These are phyloP conservation scores for Epichloe sibirici DNA, from an alignment of 2,329 filamentous ascomycete genomes.

Conservation along the genomic window DNA sequence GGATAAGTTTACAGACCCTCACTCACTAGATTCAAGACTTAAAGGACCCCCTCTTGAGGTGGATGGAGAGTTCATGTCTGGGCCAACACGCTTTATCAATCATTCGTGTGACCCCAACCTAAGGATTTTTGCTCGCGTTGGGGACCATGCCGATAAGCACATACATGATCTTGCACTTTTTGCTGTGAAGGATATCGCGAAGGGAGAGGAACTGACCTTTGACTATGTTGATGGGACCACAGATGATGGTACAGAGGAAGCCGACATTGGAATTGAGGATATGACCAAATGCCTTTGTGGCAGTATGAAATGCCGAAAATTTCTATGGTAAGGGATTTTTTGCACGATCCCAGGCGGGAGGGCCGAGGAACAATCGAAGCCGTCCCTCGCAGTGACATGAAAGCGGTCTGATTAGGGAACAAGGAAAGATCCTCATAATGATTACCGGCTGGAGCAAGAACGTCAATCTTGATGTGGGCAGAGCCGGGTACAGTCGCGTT, in stretches of 20 bases:
- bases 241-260: constrained; percentile 32
- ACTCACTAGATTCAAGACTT: constrained; percentile 43
- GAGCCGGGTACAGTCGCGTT: not conserved
- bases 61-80: constrained; percentile 65
- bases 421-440: too few relatives aligned
- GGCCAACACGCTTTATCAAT: constrained; percentile 72
- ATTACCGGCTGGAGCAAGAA: too few relatives aligned
- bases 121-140: constrained; percentile 66
- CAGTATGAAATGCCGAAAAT: constrained; percentile 53
- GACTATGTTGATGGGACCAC: constrained; percentile 62
- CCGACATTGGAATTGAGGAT: constrained; percentile 28
- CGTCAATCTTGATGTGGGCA: not conserved
- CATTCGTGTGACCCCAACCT: constrained; percentile 72
- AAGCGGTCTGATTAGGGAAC: too few relatives aligned
- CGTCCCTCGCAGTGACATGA: too few relatives aligned
- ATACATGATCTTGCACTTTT: constrained; percentile 71
- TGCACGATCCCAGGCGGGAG: not conserved
- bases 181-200: constrained; percentile 51
- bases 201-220: constrained; percentile 62
- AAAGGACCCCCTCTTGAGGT: constrained; percentile 45
- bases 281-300: constrained; percentile 53
- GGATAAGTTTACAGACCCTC: constrained; percentile 60
- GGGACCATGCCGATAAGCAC: constrained; percentile 61
- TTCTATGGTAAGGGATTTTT: constrained; percentile 42
- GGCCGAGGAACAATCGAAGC: too few relatives aligned